Evolutionary conservation across 164 flowering plant genomes (phyloP).

Genomic region (Annona cherimola): DNA sequence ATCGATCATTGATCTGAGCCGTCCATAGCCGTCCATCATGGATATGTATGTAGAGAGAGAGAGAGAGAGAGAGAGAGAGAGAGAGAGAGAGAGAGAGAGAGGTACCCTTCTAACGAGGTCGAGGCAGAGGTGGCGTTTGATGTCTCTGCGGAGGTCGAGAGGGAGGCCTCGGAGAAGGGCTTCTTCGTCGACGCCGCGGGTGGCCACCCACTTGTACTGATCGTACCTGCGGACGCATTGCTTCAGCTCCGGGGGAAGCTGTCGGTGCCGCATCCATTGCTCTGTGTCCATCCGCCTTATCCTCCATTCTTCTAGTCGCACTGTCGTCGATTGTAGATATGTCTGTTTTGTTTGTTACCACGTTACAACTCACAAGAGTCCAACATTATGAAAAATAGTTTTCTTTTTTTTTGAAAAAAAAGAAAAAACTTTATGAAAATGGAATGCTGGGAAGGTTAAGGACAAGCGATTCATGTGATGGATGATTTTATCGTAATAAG

Average conservation of each 20-base stretch:
- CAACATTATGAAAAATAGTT: not conserved
- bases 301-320: slow-evolving; percentile 93
- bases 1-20: no score
- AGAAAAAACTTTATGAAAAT: no score
- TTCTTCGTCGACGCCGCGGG: slow-evolving; percentile 90
- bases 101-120: slow-evolving; percentile 83
- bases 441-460: not conserved
- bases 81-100: slow-evolving; percentile 4
- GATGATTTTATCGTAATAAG: no score
- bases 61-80: slow-evolving; percentile 21
- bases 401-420: no score
- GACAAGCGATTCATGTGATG: no score
- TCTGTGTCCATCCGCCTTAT: slow-evolving; percentile 83
- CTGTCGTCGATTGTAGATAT: slow-evolving; percentile 81
- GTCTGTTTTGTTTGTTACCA: slow-evolving; percentile 31
- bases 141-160: slow-evolving; percentile 76
- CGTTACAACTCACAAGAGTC: not conserved
- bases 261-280: slow-evolving; percentile 96
- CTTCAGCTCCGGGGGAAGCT: slow-evolving; percentile 71
- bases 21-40: no score
- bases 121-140: slow-evolving; percentile 88
- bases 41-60: not conserved
- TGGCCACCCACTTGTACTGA: slow-evolving; percentile 90
- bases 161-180: slow-evolving; percentile 73
- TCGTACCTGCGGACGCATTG: slow-evolving; percentile 67